A percentile compares a stretch with the other conserved stretches of the same genome.
Evolutionary conservation across 176 grass and related monocot genomes (phyloP).

Genomic region (Oryza meyeriana): DNA sequence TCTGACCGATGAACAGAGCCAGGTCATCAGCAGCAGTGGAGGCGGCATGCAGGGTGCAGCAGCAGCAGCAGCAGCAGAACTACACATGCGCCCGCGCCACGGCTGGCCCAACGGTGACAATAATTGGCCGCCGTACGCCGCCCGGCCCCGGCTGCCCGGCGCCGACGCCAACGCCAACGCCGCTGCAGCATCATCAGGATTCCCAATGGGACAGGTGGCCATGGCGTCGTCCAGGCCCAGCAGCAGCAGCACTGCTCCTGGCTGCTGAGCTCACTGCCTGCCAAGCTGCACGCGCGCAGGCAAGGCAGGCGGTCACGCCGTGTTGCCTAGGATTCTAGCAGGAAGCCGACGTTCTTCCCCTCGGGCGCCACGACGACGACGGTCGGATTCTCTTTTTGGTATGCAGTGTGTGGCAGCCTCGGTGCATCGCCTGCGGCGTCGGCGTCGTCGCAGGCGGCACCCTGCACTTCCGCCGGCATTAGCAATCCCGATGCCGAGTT

Average conservation of each 20-base stretch:
- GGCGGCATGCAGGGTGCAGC: not conserved
- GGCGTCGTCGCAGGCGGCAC: not conserved
- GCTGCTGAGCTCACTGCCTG: not conserved
- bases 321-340: not conserved
- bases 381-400: not conserved
- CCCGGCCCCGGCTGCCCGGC: not conserved
- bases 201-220: conserved; percentile 34
- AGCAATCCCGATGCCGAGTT: not conserved
- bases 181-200: conserved; percentile 89
- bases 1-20: conserved; percentile 12
- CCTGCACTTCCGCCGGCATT: not conserved
- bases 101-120: conserved; percentile 27
- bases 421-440: not conserved
- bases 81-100: conserved; percentile 5
- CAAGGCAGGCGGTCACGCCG: not conserved
- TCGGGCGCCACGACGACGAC: not conserved
- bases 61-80: not conserved
- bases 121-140: conserved; percentile 33
- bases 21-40: conserved; percentile 17
- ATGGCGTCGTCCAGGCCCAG: conserved; percentile 6
- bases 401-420: not conserved
- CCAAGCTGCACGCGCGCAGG: not conserved
- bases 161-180: not conserved
- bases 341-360: not conserved
- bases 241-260: not conserved